Percentiles rank a stretch among this genome's conserved stretches.
Evolutionary conservation across 768 basidiomycete genomes (phyloP).

Genomic region (Cystobasidium onofrii): DNA sequence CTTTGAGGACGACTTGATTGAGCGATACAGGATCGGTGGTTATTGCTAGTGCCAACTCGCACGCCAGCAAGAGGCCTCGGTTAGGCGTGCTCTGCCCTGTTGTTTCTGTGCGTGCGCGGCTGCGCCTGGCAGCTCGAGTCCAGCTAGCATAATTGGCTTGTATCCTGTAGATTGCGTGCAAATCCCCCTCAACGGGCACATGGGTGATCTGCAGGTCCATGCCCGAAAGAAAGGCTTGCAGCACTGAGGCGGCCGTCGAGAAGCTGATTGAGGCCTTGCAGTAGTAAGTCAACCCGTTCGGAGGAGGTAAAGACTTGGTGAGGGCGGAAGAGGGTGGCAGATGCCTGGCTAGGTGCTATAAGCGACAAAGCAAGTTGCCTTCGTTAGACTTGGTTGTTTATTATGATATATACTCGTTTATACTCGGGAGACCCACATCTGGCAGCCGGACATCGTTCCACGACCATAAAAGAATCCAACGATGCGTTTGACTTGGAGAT

Average conservation of each 20-base stretch:
- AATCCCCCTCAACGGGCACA: neutral
- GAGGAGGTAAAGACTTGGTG: constrained; percentile 22
- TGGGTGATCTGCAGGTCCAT: neutral
- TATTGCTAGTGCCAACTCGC: neutral
- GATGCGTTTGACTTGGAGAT: constrained; percentile 72
- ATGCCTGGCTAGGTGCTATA: neutral
- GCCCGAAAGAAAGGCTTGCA: neutral
- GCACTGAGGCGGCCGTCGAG: neutral
- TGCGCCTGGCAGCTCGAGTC: constrained; percentile 15
- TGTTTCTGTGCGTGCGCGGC: neutral
- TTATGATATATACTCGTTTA: too few species aligned
- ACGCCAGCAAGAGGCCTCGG: neutral
- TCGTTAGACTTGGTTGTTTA: too few species aligned
- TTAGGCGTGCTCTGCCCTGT: neutral
- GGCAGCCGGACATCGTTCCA: constrained; percentile 58
- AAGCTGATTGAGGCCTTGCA: neutral
- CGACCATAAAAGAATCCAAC: constrained; percentile 93
- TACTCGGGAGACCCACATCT: constrained; percentile 65
- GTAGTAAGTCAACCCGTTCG: constrained; percentile 6
- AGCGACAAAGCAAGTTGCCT: neutral
- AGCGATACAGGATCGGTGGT: too few species aligned
- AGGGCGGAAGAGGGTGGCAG: neutral
- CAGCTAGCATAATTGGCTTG: constrained; percentile 7
- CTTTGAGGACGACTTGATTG: neutral
- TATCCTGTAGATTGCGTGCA: neutral